Conservation (phyloP, 2,329 filamentous ascomycete species). For the Pseudocercospora eumusae region DNA sequence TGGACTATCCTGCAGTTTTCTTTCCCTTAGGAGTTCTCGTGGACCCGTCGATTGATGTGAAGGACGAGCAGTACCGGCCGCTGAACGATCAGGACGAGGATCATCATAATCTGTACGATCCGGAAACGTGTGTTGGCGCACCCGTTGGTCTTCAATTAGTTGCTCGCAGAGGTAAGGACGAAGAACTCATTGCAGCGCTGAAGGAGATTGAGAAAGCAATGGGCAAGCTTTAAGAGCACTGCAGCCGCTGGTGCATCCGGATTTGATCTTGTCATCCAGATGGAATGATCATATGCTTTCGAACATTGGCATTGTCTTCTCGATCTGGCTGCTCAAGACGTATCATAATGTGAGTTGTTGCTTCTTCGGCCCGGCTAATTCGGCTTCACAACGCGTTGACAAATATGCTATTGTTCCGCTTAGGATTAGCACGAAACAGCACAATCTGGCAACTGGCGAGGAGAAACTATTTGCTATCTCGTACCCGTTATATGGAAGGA, state of each 20-base stretch:
- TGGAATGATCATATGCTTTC: no score
- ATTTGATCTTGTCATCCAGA: not conserved
- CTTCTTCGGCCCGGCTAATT: not conserved
- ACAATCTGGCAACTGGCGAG: constrained; percentile 28
- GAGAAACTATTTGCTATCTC: constrained; percentile 39
- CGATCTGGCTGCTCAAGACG: no score
- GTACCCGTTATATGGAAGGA: constrained; percentile 37
- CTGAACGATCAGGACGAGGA: constrained; percentile 50
- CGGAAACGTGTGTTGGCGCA: constrained; percentile 8
- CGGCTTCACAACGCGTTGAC: constrained; percentile 37
- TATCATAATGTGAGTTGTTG: no score
- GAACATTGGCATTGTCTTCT: not conserved
- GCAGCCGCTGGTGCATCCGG: not conserved
- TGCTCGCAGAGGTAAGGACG: constrained; percentile 12
- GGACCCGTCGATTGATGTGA: constrained; percentile 41
- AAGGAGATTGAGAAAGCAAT: constrained; percentile 12
- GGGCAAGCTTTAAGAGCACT: not conserved
- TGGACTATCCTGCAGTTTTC: constrained; percentile 58
- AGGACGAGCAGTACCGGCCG: constrained; percentile 43
- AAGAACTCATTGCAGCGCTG: constrained; percentile 12
- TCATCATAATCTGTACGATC: constrained; percentile 49
- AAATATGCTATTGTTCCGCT: constrained; percentile 37
- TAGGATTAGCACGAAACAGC: constrained; percentile 30
- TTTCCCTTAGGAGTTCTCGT: constrained; percentile 55
- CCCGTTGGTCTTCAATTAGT: constrained; percentile 15